phyloP scores from a whole-genome alignment of 1,284 basidiomycete species.

The Meira nashicola region DNA sequence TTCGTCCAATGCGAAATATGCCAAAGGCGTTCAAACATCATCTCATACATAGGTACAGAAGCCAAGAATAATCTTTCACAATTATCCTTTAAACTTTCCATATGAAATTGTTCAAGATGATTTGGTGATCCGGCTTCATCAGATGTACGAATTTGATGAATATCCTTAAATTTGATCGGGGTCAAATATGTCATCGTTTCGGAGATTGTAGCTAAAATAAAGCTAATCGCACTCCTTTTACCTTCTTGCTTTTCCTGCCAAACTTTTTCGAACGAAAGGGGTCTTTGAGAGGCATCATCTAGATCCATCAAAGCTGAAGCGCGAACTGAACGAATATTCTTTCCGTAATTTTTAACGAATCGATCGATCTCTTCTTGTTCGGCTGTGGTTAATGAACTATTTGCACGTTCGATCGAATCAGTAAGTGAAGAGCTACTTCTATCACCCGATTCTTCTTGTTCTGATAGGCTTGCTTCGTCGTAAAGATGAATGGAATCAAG shows the following conservation, averaged over 20 bases:
- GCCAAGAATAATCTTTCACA: conserved; percentile 16
- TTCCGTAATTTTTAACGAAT: conserved; percentile 29
- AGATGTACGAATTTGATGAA: neutral
- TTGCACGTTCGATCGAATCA: too few relatives aligned
- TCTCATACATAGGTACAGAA: conserved; percentile 21
- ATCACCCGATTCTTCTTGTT: too few relatives aligned
- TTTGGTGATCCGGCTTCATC: neutral
- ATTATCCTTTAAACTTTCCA: conserved; percentile 9
- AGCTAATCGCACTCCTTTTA: neutral
- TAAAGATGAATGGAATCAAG: too few relatives aligned
- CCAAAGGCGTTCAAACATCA: conserved; percentile 12
- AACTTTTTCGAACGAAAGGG: conserved; percentile 5
- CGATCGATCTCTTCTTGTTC: conserved; percentile 27
- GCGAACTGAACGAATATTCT: conserved; percentile 21
- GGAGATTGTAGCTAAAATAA: neutral
- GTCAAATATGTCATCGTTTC: conserved; percentile 3
- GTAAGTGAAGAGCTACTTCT: too few relatives aligned
- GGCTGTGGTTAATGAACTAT: too few relatives aligned
- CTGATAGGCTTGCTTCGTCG: too few relatives aligned
- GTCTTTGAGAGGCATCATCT: conserved; percentile 19
- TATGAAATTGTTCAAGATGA: conserved; percentile 10
- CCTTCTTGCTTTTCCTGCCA: conserved; percentile 9
- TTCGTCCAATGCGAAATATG: conserved; percentile 23
- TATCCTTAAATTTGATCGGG: conserved; percentile 4
- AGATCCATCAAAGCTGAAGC: conserved; percentile 22